Conservation (phyloP, 1,139 yeast genomes). For the Lodderomyces metapsilosis region DNA sequence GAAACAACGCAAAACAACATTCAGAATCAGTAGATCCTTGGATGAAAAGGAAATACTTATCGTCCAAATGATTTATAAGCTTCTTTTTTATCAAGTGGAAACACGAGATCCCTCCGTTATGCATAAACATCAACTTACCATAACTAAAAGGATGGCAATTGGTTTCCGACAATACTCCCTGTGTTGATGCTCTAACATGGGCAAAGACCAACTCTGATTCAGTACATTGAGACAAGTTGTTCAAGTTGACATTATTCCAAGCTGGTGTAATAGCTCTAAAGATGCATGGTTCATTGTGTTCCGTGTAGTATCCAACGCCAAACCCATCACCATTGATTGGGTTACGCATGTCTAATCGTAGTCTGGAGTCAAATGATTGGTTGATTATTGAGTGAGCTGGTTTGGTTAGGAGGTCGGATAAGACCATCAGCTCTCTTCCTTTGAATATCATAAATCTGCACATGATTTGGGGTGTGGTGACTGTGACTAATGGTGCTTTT, state of each 20-base stretch:
- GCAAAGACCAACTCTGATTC: conserved; percentile 84
- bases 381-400: conserved; percentile 98
- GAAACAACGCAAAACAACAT: conserved; percentile 85
- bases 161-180: conserved; percentile 89
- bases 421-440: conserved; percentile 71
- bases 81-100: conserved; percentile 72
- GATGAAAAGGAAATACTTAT: conserved; percentile 71
- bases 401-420: conserved; percentile 83
- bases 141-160: conserved; percentile 94
- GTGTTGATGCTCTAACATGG: conserved; percentile 94
- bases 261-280: conserved; percentile 96
- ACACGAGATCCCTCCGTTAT: conserved; percentile 85
- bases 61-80: conserved; percentile 70
- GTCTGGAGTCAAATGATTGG: conserved; percentile 88
- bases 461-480: conserved; percentile 18
- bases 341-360: conserved; percentile 80
- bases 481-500: background rate
- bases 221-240: conserved; percentile 83
- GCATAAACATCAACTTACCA: conserved; percentile 92
- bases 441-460: conserved; percentile 52
- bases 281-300: conserved; percentile 49
- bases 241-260: conserved; percentile 92
- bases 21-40: conserved; percentile 97
- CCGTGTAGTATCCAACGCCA: conserved; percentile 90
- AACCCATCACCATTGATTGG: conserved; percentile 98